Conservation (phyloP, 2,329 filamentous ascomycete genomes). For the Colletotrichum cuscutae region DNA sequence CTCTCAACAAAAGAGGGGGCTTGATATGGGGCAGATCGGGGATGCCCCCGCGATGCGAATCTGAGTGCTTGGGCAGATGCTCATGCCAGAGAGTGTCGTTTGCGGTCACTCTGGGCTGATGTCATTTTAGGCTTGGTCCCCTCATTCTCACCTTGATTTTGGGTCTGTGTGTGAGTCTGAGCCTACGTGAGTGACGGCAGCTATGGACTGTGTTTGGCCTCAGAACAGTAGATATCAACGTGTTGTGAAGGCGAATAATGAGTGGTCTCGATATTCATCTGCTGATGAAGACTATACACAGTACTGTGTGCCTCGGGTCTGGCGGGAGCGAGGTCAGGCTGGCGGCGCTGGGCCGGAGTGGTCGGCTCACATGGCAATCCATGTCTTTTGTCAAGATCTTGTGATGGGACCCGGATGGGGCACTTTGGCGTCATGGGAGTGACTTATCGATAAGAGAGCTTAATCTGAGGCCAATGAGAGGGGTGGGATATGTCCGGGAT, state of each 20-base stretch:
- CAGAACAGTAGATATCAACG: neutral
- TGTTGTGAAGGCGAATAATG: neutral
- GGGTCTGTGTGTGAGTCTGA: neutral
- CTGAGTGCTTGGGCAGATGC: neutral
- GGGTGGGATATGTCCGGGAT: neutral
- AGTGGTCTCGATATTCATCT: neutral
- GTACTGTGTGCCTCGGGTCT: neutral
- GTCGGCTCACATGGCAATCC: conserved; percentile 29
- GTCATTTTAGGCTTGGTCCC: conserved; percentile 5
- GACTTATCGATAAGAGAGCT: conserved; percentile 23
- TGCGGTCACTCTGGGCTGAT: conserved; percentile 25
- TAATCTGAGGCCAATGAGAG: conserved; percentile 9
- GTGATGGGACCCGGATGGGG: conserved; percentile 30
- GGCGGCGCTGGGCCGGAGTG: neutral
- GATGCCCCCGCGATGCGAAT: conserved; percentile 15
- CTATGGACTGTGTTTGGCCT: neutral
- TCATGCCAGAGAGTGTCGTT: neutral
- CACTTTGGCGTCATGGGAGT: conserved; percentile 29
- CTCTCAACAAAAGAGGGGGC: conserved; percentile 27
- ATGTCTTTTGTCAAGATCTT: conserved; percentile 23
- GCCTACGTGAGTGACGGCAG: neutral
- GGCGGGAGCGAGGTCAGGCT: neutral
- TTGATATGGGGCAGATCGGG: conserved; percentile 3
- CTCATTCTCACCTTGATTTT: neutral
- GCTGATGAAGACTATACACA: neutral